Evolutionary conservation across 305 asterid genomes (phyloP).

Genomic region (Fraxinus greggii): DNA sequence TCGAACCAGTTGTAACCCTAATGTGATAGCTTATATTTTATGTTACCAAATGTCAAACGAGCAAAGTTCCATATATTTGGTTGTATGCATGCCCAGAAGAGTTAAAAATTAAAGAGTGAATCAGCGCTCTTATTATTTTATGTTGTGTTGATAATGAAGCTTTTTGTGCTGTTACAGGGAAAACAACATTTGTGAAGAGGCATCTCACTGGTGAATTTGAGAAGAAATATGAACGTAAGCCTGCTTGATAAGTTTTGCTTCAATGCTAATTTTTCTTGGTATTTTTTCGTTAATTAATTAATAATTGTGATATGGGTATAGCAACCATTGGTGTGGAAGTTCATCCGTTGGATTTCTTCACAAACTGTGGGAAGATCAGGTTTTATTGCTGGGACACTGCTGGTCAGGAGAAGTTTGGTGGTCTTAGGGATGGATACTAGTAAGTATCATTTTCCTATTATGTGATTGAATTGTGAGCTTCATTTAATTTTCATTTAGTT

Average conservation of each 20-base stretch:
- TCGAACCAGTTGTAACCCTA: background rate
- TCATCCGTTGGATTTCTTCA: conserved; percentile 65
- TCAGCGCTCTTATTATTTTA: background rate
- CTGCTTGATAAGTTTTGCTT: background rate
- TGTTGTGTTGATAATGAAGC: background rate
- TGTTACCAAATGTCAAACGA: background rate
- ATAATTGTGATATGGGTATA: conserved; percentile 16
- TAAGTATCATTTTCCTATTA: conserved; percentile 31
- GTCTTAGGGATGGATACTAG: conserved; percentile 79
- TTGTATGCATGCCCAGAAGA: background rate
- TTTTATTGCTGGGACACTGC: conserved; percentile 86
- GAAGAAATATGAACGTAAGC: conserved; percentile 67
- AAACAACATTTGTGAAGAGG: conserved; percentile 74
- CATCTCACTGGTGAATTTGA: conserved; percentile 75
- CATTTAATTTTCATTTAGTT: background rate
- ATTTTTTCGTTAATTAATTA: background rate
- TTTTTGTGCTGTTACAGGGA: conserved; percentile 35
- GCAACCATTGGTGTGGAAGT: conserved; percentile 79
- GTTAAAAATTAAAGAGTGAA: background rate
- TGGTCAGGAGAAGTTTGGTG: conserved; percentile 77
- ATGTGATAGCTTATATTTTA: background rate
- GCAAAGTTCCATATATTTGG: background rate
- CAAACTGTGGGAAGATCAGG: conserved; percentile 65
- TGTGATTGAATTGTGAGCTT: background rate
- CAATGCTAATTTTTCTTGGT: background rate